Percentiles rank a stretch among this genome's conserved stretches.
Evolutionary conservation across 306 rosid species (phyloP).

Genomic region (Betula pendula): DNA sequence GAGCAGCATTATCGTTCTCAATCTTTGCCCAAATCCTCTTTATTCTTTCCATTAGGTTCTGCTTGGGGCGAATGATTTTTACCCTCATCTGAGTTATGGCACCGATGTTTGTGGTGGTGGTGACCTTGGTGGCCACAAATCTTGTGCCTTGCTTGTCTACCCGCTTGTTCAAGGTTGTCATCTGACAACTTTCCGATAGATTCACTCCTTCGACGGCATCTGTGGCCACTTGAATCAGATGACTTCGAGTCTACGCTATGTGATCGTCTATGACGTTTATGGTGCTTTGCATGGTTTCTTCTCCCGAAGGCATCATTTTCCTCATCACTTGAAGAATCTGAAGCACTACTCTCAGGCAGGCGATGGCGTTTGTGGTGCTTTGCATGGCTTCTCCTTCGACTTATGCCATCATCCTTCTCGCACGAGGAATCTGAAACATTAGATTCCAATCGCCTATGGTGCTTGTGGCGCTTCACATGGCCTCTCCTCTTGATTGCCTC

Average conservation of each 20-base stretch:
- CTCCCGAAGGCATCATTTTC: slow-evolving; percentile 38
- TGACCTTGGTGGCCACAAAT: slow-evolving; percentile 37
- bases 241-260: slow-evolving; percentile 41
- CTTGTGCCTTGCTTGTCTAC: slow-evolving; percentile 35
- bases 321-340: slow-evolving; percentile 42
- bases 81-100: slow-evolving; percentile 38
- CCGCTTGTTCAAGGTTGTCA: slow-evolving; percentile 46
- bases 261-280: slow-evolving; percentile 45
- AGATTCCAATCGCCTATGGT: slow-evolving; percentile 23
- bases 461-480: slow-evolving; percentile 37
- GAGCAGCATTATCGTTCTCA: slow-evolving; percentile 21
- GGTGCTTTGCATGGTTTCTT: slow-evolving; percentile 48
- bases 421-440: slow-evolving; percentile 38
- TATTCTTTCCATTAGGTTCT: slow-evolving; percentile 31
- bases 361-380: slow-evolving; percentile 53
- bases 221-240: slow-evolving; percentile 47
- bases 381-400: slow-evolving; percentile 42
- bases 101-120: slow-evolving; percentile 37
- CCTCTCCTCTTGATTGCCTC: slow-evolving; percentile 40
- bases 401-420: slow-evolving; percentile 37
- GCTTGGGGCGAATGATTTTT: slow-evolving; percentile 27
- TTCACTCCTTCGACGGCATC: slow-evolving; percentile 37
- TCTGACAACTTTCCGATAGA: slow-evolving; percentile 55
- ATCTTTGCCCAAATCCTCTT: slow-evolving; percentile 11
- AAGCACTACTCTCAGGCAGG: slow-evolving; percentile 34